These are phyloP conservation scores for Hemisphaericaspora subhashii DNA, from an alignment of 1,139 yeast species.

Conservation along the genomic window DNA sequence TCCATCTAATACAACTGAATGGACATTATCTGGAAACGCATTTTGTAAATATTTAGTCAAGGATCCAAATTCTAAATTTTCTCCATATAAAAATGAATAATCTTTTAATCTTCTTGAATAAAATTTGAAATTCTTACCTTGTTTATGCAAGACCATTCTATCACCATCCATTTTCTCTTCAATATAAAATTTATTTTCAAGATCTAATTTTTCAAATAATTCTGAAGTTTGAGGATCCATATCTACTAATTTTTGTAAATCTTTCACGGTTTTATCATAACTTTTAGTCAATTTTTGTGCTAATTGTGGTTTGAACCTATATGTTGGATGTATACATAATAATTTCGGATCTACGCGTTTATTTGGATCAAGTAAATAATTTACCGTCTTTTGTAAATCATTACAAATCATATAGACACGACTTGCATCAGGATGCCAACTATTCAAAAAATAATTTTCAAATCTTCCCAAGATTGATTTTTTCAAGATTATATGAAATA, in stretches of 20 bases:
- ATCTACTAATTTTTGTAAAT: conserved; percentile 29
- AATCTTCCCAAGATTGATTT: conserved; percentile 56
- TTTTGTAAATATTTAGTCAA: conserved; percentile 55
- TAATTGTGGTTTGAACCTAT: conserved; percentile 72
- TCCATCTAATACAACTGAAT: conserved; percentile 74
- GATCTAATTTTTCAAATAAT: conserved; percentile 15
- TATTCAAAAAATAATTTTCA: conserved; percentile 58
- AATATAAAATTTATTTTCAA: conserved; percentile 53
- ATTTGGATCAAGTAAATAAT: conserved; percentile 53
- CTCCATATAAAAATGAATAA: conserved; percentile 74
- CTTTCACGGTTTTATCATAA: conserved; percentile 49
- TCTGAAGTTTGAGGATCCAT: conserved; percentile 24
- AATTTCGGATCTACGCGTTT: conserved; percentile 45
- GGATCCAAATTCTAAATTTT: conserved; percentile 55
- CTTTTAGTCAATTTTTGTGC: conserved; percentile 53
- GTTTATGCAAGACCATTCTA: conserved; percentile 68
- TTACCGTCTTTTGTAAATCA: conserved; percentile 60
- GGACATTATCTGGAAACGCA: conserved; percentile 43
- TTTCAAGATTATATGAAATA: conserved; percentile 66
- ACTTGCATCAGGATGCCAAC: conserved; percentile 83
- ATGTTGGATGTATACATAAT: conserved; percentile 45
- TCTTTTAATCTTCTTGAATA: conserved; percentile 72
- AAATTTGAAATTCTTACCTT: conserved; percentile 51
- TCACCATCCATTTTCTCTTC: conserved; percentile 97
- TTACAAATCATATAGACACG: conserved; percentile 67